Conservation (phyloP, 352 stramenopile species). For the Phytophthora pluvialis region DNA sequence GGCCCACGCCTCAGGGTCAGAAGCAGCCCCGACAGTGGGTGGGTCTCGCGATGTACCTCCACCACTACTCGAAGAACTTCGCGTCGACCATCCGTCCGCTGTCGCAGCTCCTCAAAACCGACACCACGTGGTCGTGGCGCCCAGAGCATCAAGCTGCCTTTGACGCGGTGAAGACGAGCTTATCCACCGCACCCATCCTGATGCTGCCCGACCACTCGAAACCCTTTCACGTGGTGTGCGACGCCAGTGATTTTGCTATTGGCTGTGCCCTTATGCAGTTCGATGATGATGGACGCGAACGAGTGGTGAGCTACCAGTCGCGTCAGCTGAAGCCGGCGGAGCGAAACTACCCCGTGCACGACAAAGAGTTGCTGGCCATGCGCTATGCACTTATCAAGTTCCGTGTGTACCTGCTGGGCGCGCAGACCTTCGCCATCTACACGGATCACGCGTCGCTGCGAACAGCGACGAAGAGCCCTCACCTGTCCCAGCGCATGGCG, state of each 20-base stretch:
- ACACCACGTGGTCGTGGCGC: slow-evolving; percentile 19
- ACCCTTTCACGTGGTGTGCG: neutral
- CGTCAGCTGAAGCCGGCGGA: too few relatives aligned
- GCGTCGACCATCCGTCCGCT: slow-evolving; percentile 9
- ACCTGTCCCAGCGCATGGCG: too few relatives aligned
- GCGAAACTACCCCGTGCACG: too few relatives aligned
- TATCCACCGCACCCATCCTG: neutral
- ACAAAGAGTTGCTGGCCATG: neutral
- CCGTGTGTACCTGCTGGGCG: too few relatives aligned
- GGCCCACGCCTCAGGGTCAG: neutral
- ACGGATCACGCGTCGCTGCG: too few relatives aligned
- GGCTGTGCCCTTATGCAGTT: too few relatives aligned
- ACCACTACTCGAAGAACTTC: slow-evolving; percentile 31
- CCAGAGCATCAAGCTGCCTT: slow-evolving; percentile 23
- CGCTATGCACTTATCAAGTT: neutral
- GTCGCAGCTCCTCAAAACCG: slow-evolving; percentile 28
- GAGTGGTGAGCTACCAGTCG: too few relatives aligned
- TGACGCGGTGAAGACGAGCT: slow-evolving; percentile 16
- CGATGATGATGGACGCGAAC: too few relatives aligned
- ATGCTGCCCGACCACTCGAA: neutral
- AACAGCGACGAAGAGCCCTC: too few relatives aligned
- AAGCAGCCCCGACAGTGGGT: slow-evolving; percentile 25
- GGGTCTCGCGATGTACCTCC: slow-evolving; percentile 25
- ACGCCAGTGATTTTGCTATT: too few relatives aligned
- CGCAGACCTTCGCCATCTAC: too few relatives aligned